Conservation (phyloP, 169 alveolate species). For the Besnoitia besnoiti region DNA sequence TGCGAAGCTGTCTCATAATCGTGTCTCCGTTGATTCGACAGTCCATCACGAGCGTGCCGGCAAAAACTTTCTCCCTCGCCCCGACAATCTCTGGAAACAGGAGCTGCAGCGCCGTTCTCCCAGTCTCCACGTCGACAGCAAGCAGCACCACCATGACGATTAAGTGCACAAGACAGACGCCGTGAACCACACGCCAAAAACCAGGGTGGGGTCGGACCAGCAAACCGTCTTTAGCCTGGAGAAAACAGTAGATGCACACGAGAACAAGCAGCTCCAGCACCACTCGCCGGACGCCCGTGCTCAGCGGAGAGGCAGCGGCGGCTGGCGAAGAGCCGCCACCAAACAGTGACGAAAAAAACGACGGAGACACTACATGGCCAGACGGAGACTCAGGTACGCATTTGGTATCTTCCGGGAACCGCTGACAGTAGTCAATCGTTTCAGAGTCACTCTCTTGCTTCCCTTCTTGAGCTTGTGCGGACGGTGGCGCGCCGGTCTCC, state of each 20-base stretch:
- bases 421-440: not conserved
- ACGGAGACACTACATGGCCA: not conserved
- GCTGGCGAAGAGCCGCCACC: not conserved
- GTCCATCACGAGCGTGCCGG: conserved; percentile 68
- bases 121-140: conserved; percentile 50
- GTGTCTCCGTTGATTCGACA: conserved; percentile 49
- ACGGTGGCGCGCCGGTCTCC: no score
- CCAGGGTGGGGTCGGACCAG: conserved; percentile 73
- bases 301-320: not conserved
- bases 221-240: conserved; percentile 68
- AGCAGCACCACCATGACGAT: conserved; percentile 60
- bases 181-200: conserved; percentile 71
- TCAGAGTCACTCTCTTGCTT: no score
- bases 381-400: not conserved
- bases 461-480: no score
- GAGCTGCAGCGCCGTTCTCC: conserved; percentile 46
- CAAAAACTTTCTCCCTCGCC: conserved; percentile 24
- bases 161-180: conserved; percentile 56
- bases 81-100: conserved; percentile 54
- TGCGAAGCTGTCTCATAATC: conserved; percentile 48
- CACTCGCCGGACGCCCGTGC: conserved; percentile 34
- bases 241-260: conserved; percentile 54
- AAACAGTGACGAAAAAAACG: not conserved
- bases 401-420: not conserved
- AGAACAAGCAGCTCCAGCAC: conserved; percentile 42